A percentile compares a stretch with the other conserved stretches of the same genome.
Evolutionary conservation across 2,329 filamentous ascomycete genomes (phyloP).

Genomic region (Elsinoe perseae): DNA sequence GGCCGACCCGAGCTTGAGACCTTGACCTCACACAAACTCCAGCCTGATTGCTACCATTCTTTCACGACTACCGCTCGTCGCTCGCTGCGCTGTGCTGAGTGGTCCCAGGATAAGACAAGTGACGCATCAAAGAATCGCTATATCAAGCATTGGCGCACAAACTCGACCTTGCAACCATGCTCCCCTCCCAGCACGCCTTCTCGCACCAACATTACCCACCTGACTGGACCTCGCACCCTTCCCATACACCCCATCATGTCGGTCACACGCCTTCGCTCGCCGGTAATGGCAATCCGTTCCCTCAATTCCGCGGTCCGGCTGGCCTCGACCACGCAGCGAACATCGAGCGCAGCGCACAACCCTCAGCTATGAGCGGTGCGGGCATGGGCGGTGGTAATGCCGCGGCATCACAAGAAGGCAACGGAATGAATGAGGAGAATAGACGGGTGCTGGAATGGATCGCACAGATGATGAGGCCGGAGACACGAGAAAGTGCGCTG

Average conservation of each 20-base stretch:
- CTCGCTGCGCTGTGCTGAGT: neutral
- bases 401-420: slow-evolving; percentile 6
- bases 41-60: neutral
- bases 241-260: slow-evolving; percentile 19
- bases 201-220: slow-evolving; percentile 50
- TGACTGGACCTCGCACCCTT: slow-evolving; percentile 39
- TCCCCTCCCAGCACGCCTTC: slow-evolving; percentile 48
- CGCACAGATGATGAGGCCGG: slow-evolving; percentile 80
- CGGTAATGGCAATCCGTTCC: slow-evolving; percentile 29
- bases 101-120: neutral
- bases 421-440: slow-evolving; percentile 65
- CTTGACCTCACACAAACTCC: neutral
- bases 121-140: neutral
- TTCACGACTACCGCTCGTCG: neutral
- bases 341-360: slow-evolving; percentile 5
- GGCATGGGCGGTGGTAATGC: slow-evolving; percentile 19
- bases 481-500: slow-evolving; percentile 79
- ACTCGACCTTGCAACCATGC: slow-evolving; percentile 17
- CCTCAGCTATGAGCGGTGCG: neutral
- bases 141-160: neutral
- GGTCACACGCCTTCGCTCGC: slow-evolving; percentile 30
- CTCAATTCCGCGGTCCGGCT: slow-evolving; percentile 13
- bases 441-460: slow-evolving; percentile 88
- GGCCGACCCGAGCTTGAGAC: slow-evolving; percentile 1
- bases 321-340: slow-evolving; percentile 12